Percentiles rank a stretch among this genome's conserved stretches.
phyloP scores from a whole-genome alignment of 768 basidiomycete species.

The Cubamyces sp. region DNA sequence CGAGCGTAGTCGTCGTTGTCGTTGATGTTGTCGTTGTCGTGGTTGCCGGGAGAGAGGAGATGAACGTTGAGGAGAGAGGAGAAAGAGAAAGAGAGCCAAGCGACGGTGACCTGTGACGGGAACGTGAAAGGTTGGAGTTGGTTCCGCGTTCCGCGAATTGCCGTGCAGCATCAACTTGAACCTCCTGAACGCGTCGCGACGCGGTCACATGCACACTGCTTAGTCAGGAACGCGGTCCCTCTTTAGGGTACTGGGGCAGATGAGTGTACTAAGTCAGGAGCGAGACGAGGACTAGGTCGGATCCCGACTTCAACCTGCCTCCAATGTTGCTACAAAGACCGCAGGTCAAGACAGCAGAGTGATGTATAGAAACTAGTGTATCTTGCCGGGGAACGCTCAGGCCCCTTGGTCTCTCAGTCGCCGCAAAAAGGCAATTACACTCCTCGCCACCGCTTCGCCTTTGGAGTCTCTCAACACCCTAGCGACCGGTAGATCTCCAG shows the following conservation, averaged over 20 bases:
- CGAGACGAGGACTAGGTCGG: no score
- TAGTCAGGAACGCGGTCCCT: slow-evolving; percentile 21
- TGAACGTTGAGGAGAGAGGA: slow-evolving; percentile 1
- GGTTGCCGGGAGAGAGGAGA: slow-evolving; percentile 24
- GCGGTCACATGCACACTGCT: slow-evolving; percentile 19
- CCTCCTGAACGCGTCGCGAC: slow-evolving; percentile 21
- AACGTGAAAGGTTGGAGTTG: slow-evolving; percentile 26
- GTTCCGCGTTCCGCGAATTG: slow-evolving; percentile 26
- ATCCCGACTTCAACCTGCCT: no score
- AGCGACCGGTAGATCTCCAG: background rate
- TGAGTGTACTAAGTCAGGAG: no score
- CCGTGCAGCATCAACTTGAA: slow-evolving; percentile 17
- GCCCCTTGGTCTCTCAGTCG: slow-evolving; percentile 32
- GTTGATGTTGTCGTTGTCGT: slow-evolving; percentile 26
- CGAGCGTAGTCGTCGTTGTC: slow-evolving; percentile 25
- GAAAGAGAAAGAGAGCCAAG: slow-evolving; percentile 18
- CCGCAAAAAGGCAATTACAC: slow-evolving; percentile 60
- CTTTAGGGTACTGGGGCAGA: background rate
- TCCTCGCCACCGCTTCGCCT: slow-evolving; percentile 38
- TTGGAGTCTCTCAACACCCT: slow-evolving; percentile 29
- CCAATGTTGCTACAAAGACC: no score
- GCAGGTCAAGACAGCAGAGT: no score
- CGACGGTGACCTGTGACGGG: slow-evolving; percentile 22
- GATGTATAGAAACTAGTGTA: no score
- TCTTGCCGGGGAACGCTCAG: no score